A percentile compares a stretch with the other conserved stretches of the same genome.
Evolutionary conservation across 495 filamentous ascomycete species (phyloP).

Genomic region (Tuber umbilicatum): DNA sequence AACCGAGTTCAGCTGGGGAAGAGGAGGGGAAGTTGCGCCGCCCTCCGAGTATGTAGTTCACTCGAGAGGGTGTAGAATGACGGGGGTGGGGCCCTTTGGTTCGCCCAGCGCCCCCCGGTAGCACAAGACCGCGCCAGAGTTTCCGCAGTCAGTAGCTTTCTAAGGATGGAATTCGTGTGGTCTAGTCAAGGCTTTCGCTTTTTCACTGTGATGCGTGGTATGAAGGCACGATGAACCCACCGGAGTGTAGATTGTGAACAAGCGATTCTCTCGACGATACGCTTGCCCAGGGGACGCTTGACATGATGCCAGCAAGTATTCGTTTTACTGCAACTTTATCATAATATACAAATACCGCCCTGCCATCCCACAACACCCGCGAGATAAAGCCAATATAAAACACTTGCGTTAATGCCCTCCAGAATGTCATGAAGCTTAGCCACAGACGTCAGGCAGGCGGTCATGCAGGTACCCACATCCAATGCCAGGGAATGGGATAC

Average conservation of each 20-base stretch:
- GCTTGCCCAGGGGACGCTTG: neutral
- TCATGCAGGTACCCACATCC: neutral
- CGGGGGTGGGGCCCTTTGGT: conserved; percentile 5
- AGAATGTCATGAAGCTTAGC: neutral
- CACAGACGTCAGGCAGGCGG: neutral
- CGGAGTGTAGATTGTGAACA: neutral
- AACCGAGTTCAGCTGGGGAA: neutral
- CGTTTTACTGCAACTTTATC: neutral
- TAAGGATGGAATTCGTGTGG: neutral
- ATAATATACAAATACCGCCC: neutral
- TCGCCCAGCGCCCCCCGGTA: no score
- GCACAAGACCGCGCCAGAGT: neutral
- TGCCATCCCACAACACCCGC: neutral
- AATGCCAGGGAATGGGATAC: neutral
- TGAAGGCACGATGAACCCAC: neutral
- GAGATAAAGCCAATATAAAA: neutral
- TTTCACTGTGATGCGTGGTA: neutral
- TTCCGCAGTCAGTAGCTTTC: neutral
- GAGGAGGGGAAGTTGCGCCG: neutral
- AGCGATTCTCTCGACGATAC: neutral
- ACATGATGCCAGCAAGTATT: neutral
- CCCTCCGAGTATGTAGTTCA: neutral
- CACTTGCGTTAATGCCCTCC: neutral
- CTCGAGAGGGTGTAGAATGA: neutral
- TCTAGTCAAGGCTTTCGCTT: neutral